Conservation (phyloP, 1,139 yeast genomes). For the Saccharomyces hybrid region DNA sequence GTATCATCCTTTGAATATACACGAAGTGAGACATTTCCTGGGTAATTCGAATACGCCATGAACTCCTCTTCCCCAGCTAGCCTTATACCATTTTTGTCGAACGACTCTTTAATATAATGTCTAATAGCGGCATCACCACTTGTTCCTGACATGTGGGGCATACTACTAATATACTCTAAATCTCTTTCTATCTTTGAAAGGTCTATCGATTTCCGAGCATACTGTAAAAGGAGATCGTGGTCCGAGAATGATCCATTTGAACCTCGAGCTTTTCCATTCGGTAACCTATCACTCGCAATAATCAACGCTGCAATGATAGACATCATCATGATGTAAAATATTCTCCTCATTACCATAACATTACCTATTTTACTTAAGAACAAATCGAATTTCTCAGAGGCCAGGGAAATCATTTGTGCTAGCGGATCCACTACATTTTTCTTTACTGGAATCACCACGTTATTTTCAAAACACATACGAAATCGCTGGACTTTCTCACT, state of each 20-base stretch:
- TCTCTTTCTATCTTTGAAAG: conserved; percentile 56
- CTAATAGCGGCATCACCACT: conserved; percentile 72
- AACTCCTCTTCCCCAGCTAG: conserved; percentile 44
- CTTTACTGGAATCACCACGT: conserved; percentile 21
- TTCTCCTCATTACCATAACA: conserved; percentile 74
- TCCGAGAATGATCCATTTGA: conserved; percentile 59
- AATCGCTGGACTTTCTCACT: conserved; percentile 14
- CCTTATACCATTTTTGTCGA: conserved; percentile 49
- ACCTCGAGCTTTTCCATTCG: conserved; percentile 42
- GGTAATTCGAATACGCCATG: conserved; percentile 55
- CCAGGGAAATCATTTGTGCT: conserved; percentile 21
- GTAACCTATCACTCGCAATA: conserved; percentile 45
- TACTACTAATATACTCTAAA: conserved; percentile 65
- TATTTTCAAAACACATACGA: conserved; percentile 14
- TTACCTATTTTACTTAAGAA: conserved; percentile 64
- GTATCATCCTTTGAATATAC: neutral
- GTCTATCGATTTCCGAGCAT: conserved; percentile 46
- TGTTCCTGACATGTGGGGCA: conserved; percentile 87
- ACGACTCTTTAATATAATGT: conserved; percentile 51
- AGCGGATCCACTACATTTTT: conserved; percentile 26
- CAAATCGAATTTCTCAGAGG: conserved; percentile 45
- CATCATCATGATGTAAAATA: conserved; percentile 61
- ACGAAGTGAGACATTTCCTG: conserved; percentile 16
- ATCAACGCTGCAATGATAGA: conserved; percentile 51
- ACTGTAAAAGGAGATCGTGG: conserved; percentile 35